A percentile compares a stretch with the other conserved stretches of the same genome.
These are phyloP conservation scores for Berkeleyomyces basicola DNA, from an alignment of 2,329 filamentous ascomycete species.

Conservation along the genomic window DNA sequence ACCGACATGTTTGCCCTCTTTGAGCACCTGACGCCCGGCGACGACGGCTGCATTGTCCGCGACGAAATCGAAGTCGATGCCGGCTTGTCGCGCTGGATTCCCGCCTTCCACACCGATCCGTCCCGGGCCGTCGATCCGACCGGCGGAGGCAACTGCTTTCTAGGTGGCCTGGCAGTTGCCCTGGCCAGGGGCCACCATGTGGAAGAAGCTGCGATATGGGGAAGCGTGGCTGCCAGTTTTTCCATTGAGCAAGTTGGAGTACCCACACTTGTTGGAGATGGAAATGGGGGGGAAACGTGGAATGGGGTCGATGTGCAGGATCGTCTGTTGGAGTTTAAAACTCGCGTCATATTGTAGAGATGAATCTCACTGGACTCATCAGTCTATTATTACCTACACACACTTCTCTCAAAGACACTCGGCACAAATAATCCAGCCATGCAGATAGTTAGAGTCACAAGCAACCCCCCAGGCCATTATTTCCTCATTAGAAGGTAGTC, in stretches of 20 bases:
- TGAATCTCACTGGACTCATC: not conserved
- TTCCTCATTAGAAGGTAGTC: too few relatives aligned
- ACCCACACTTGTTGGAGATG: conserved; percentile 37
- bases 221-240: conserved; percentile 71
- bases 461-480: too few relatives aligned
- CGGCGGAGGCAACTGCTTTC: conserved; percentile 81
- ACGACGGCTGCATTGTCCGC: conserved; percentile 34
- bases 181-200: conserved; percentile 42
- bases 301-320: conserved; percentile 39
- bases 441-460: too few relatives aligned
- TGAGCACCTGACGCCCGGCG: conserved; percentile 38
- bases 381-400: not conserved
- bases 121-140: conserved; percentile 71
- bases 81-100: conserved; percentile 56
- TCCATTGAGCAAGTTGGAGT: conserved; percentile 90
- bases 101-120: conserved; percentile 48
- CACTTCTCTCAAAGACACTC: too few relatives aligned
- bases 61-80: conserved; percentile 47
- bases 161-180: conserved; percentile 43
- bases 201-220: conserved; percentile 61
- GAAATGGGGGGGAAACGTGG: conserved; percentile 39
- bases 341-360: not conserved
- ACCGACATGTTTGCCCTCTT: conserved; percentile 48
- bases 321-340: conserved; percentile 33
- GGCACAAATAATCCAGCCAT: too few relatives aligned